These are phyloP conservation scores for Monoraphidium neglectum DNA, from an alignment of 139 green algal genomes.

Conservation along the genomic window DNA sequence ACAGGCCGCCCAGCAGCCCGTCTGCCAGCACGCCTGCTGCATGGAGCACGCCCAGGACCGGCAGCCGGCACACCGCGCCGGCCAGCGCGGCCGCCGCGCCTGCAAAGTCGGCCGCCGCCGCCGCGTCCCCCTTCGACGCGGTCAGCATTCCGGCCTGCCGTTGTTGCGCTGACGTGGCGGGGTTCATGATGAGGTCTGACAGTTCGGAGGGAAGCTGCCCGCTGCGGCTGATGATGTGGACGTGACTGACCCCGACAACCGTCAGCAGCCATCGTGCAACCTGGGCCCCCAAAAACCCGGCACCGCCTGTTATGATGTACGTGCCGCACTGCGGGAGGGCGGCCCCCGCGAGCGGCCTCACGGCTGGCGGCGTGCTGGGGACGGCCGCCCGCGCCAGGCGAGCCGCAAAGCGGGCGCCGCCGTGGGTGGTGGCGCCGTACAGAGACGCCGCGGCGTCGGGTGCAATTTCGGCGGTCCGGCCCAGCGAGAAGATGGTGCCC, in stretches of 20 bases:
- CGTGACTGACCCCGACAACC: constrained; percentile 20
- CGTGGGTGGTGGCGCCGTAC: not conserved
- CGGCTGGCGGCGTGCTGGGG: not conserved
- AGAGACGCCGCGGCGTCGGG: not conserved
- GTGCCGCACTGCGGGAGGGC: constrained; percentile 19
- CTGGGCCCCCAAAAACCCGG: constrained; percentile 34
- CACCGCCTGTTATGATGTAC: constrained; percentile 48
- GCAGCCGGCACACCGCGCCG: not conserved
- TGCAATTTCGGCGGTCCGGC: no score
- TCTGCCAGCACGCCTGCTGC: constrained; percentile 52
- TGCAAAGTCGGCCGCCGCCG: constrained; percentile 21
- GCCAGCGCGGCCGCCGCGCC: not conserved
- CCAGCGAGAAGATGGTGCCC: no score
- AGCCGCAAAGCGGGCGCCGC: not conserved
- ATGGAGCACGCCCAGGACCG: constrained; percentile 44
- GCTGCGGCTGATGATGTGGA: constrained; percentile 45
- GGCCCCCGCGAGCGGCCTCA: not conserved
- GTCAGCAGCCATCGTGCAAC: constrained; percentile 39
- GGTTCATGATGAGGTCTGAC: not conserved
- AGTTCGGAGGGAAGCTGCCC: constrained; percentile 23
- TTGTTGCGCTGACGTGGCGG: not conserved
- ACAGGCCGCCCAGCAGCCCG: constrained; percentile 4
- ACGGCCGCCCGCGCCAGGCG: not conserved
- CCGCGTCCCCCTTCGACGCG: constrained; percentile 32
- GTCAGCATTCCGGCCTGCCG: constrained; percentile 11